These are phyloP conservation scores for Cutaneotrichosporon mucoides DNA, from an alignment of 1,284 basidiomycete species.

Conservation along the genomic window DNA sequence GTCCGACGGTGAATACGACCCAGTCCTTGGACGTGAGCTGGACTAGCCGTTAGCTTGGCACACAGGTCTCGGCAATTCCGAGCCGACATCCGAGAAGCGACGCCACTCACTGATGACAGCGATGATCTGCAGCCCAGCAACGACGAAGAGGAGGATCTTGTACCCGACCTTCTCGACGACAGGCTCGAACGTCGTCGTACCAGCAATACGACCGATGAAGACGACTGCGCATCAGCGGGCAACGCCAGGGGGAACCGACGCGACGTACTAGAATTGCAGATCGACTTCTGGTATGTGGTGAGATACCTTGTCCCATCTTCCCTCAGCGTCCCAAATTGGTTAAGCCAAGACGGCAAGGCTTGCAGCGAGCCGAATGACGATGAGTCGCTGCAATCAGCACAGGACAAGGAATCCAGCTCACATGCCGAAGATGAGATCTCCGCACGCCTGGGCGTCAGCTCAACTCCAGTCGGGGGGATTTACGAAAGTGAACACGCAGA, in stretches of 20 bases:
- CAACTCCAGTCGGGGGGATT: background rate
- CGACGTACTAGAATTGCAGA: constrained; percentile 19
- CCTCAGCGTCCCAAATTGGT: constrained; percentile 10
- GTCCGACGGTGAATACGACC: constrained; percentile 22
- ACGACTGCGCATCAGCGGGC: constrained; percentile 12
- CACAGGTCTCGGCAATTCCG: no score
- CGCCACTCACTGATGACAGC: constrained; percentile 20
- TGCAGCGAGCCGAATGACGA: constrained; percentile 23
- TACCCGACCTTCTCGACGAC: constrained; percentile 18
- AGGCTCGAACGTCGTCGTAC: constrained; percentile 19
- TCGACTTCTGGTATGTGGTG: constrained; percentile 16
- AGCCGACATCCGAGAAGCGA: no score
- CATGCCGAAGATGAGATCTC: constrained; percentile 24
- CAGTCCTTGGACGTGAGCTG: constrained; percentile 18
- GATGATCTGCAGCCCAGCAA: constrained; percentile 16
- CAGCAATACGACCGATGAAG: constrained; percentile 15
- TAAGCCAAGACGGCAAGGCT: constrained; percentile 24
- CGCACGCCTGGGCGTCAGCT: constrained; percentile 5
- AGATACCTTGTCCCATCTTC: constrained; percentile 10
- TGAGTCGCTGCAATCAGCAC: constrained; percentile 16
- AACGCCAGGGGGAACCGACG: background rate
- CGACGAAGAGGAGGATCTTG: constrained; percentile 14
- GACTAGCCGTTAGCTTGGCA: constrained; percentile 3
- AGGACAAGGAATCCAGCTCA: constrained; percentile 10
- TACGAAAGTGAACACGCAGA: constrained; percentile 15